Evolutionary conservation across 2,329 filamentous ascomycete species (phyloP), one percentile per base, ranked within the genome.

Genomic region (Sarocladium strictum): DNA sequence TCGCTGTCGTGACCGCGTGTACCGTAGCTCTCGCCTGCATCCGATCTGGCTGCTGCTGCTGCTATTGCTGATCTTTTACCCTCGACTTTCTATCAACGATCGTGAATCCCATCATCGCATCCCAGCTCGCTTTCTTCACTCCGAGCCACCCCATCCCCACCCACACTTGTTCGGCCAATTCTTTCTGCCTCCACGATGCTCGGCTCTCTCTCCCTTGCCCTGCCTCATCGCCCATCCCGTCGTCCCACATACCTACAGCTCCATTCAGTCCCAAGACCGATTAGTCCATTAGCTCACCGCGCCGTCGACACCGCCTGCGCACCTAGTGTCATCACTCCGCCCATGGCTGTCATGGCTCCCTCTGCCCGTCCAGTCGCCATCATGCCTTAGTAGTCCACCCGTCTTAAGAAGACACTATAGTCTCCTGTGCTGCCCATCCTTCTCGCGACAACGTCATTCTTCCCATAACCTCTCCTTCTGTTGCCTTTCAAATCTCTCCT

Each of bases 241-340:
- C 40, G 43, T 47, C 43, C 43, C 43, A 47, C 43, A 47, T 47
- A 29, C 40, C 40, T 43, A 19, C 17, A 43, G 40, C 40, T 43
- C 40, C 40, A 43, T 43, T 19, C 40, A 43, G 5, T 49, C 26
- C 47, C 47, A 51, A 51, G 47, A 51, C 47, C 47, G 43, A 51
- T 35, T 51, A 35, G 29, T 35, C 27, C 47, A 11, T 33, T 51
- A 51, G 47, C 27, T 47, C 43, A 47, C 24, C 43, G 24, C 43
- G 43, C 43, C 43, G 29, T 27, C 43, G 24, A 47, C 43, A 47
- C 47, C 29, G 29, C 47, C 47, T 21, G 23, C 47, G 27, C 27
- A 35, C 47, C n/a, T 51, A 35, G 47, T 51, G 47, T 51, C 47
- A 51, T 51, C 47, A 51, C 47, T 51, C 27, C 2, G 12, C 38